Conservation (phyloP, 2,329 filamentous ascomycete genomes). For the Neurospora sp. region DNA sequence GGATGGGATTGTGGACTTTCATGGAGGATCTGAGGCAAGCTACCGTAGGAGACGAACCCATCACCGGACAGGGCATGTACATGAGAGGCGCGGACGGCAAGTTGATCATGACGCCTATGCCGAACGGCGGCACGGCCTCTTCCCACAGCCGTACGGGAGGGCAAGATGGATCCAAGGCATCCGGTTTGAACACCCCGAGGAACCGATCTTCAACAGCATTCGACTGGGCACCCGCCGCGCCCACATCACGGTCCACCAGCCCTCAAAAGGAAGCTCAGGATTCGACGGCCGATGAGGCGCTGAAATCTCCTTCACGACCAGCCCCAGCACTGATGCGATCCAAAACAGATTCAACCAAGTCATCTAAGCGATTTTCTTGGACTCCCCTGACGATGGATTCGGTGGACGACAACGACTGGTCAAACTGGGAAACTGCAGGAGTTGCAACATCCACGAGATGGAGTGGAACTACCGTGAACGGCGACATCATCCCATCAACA, state of each 20-base stretch:
- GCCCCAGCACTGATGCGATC: conserved; percentile 20
- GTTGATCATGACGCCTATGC: conserved; percentile 18
- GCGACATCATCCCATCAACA: conserved; percentile 32
- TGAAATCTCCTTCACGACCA: conserved; percentile 16
- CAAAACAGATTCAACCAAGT: conserved; percentile 28
- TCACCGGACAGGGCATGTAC: conserved; percentile 38
- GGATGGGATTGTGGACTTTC: conserved; percentile 85
- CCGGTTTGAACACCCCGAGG: conserved; percentile 28
- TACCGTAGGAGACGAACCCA: conserved; percentile 87
- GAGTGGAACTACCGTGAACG: conserved; percentile 51
- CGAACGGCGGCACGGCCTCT: not conserved
- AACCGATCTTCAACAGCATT: conserved; percentile 26
- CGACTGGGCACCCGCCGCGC: conserved; percentile 23
- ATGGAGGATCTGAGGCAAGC: conserved; percentile 92
- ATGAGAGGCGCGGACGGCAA: conserved; percentile 26
- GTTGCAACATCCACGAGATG: conserved; percentile 47
- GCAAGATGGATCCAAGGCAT: conserved; percentile 39
- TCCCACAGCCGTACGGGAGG: conserved; percentile 20
- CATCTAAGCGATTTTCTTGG: conserved; percentile 49
- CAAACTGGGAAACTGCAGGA: conserved; percentile 50
- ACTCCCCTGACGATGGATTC: conserved; percentile 47
- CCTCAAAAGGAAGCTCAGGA: not conserved
- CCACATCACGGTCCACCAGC: conserved; percentile 9
- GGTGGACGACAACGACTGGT: conserved; percentile 54
- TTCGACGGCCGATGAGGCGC: conserved; percentile 11